Evolutionary conservation across 139 green algal species (phyloP).

Genomic region (Pleodorina starrii): DNA sequence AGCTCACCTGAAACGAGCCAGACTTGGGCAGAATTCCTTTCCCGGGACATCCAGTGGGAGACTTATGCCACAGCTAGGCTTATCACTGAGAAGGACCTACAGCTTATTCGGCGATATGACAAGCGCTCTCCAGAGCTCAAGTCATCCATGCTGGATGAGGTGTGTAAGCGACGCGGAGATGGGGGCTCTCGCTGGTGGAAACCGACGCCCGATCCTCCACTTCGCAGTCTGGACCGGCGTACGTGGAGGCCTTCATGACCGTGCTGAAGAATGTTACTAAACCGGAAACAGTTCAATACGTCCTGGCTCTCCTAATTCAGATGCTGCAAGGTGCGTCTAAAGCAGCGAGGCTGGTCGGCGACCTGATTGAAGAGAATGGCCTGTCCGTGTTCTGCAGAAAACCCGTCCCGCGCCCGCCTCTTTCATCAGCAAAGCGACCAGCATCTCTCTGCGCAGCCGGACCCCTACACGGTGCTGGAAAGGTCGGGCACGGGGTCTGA

Average conservation of each 20-base stretch:
- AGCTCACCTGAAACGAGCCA: constrained; percentile 7
- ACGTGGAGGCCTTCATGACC: constrained; percentile 86
- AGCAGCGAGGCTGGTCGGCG: neutral
- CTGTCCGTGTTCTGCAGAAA: constrained; percentile 46
- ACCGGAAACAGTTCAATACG: constrained; percentile 94
- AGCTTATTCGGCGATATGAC: constrained; percentile 82
- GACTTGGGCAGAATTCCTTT: constrained; percentile 36
- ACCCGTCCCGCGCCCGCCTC: constrained; percentile 65
- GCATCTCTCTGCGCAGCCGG: constrained; percentile 55
- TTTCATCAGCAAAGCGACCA: constrained; percentile 75
- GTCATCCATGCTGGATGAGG: constrained; percentile 81
- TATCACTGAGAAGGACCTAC: constrained; percentile 77
- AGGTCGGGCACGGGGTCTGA: constrained; percentile 53
- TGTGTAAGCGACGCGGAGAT: constrained; percentile 42
- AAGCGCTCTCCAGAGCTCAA: constrained; percentile 79
- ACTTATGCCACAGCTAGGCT: constrained; percentile 87
- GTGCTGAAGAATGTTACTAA: constrained; percentile 92
- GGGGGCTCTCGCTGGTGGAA: neutral
- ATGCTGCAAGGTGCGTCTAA: constrained; percentile 74
- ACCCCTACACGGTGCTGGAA: constrained; percentile 84
- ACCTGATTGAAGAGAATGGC: neutral
- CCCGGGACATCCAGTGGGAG: constrained; percentile 70
- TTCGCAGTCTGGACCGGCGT: constrained; percentile 76
- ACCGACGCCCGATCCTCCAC: constrained; percentile 22
- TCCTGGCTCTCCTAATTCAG: constrained; percentile 88